A percentile compares a stretch with the other conserved stretches of the same genome.
These are phyloP conservation scores for Monilinia laxa DNA, from an alignment of 2,329 filamentous ascomycete genomes.

Conservation along the genomic window DNA sequence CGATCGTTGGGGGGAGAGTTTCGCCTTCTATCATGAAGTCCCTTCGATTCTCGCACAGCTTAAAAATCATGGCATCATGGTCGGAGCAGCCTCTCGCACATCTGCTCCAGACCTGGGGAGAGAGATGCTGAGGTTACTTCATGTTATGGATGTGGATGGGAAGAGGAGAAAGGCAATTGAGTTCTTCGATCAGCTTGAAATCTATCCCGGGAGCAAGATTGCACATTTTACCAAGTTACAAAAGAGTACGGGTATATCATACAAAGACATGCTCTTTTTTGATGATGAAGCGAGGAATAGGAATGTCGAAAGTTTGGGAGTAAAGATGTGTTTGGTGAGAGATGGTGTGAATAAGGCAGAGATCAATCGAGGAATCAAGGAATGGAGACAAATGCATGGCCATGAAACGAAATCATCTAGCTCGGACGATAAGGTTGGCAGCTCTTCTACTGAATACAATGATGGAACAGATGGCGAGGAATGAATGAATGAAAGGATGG, in stretches of 20 bases:
- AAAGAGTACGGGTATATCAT: slow-evolving; percentile 67
- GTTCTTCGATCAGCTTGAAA: slow-evolving; percentile 62
- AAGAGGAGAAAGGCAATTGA: slow-evolving; percentile 51
- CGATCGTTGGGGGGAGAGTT: slow-evolving; percentile 63
- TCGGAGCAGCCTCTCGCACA: slow-evolving; percentile 81
- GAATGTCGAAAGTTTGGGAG: slow-evolving; percentile 75
- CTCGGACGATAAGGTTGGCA: background rate
- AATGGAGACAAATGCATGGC: slow-evolving; percentile 68
- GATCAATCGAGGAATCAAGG: slow-evolving; percentile 73
- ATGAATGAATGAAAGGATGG: background rate
- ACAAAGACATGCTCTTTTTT: slow-evolving; percentile 90
- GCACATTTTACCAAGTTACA: slow-evolving; percentile 76
- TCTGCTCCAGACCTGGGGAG: slow-evolving; percentile 74
- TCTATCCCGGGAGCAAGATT: slow-evolving; percentile 79
- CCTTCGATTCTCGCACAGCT: slow-evolving; percentile 62
- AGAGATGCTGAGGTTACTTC: slow-evolving; percentile 75
- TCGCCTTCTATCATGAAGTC: slow-evolving; percentile 69
- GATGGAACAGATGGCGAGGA: slow-evolving; percentile 2
- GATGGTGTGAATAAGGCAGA: slow-evolving; percentile 77
- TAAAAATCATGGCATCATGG: slow-evolving; percentile 47
- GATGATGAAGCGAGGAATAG: slow-evolving; percentile 87
- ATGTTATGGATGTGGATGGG: slow-evolving; percentile 46
- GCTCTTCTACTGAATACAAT: background rate
- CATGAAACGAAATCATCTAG: slow-evolving; percentile 24
- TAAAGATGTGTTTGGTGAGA: slow-evolving; percentile 66